These are phyloP conservation scores for Omphalea diandra DNA, from an alignment of 441 rosid genomes.

Conservation along the genomic window DNA sequence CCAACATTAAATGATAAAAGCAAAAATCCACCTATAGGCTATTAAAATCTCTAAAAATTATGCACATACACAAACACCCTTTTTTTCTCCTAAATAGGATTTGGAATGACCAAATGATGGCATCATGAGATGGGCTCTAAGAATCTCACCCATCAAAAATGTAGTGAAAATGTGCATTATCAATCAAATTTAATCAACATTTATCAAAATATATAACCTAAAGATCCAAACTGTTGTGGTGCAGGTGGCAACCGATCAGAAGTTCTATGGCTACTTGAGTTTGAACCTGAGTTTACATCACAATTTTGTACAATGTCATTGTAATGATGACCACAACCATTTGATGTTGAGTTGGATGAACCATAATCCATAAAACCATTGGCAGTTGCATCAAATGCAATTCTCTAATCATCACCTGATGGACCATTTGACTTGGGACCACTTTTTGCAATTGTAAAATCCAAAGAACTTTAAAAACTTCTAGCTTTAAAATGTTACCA, in stretches of 20 bases:
- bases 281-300: constrained; percentile 52
- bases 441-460: constrained; percentile 48
- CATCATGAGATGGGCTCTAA: constrained; percentile 17
- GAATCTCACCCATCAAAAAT: constrained; percentile 17
- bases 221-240: constrained; percentile 70
- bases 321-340: constrained; percentile 59
- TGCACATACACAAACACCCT: constrained; percentile 25
- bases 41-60: neutral
- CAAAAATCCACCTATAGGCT: neutral
- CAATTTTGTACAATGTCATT: constrained; percentile 82
- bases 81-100: constrained; percentile 1
- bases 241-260: constrained; percentile 88
- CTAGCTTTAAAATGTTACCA: neutral
- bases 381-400: constrained; percentile 87
- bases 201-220: constrained; percentile 35
- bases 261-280: constrained; percentile 67
- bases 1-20: neutral
- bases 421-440: constrained; percentile 66
- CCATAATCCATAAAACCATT: constrained; percentile 47
- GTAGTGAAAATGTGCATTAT: constrained; percentile 14
- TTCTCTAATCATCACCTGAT: constrained; percentile 90
- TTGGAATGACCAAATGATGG: constrained; percentile 15
- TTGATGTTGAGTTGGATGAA: constrained; percentile 41
- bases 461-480: neutral
- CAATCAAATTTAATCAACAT: neutral